Conservation (phyloP, 2,329 filamentous ascomycete genomes). For the Dactylellina sp. region DNA sequence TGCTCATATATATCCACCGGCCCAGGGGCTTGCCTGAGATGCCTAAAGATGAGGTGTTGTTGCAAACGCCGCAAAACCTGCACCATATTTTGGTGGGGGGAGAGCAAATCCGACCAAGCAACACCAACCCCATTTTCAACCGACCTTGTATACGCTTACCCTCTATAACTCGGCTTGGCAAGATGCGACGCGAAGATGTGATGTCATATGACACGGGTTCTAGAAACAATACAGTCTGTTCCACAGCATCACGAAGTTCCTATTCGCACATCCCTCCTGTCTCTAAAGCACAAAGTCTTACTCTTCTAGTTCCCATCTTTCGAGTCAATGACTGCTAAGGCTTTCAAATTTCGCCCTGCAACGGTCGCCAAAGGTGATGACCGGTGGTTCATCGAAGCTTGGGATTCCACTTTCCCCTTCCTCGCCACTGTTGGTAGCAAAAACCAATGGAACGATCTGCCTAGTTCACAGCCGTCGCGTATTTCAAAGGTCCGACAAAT, state of each 20-base stretch:
- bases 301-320: too few species aligned
- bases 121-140: conserved; percentile 15
- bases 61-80: background rate
- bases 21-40: conserved; percentile 12
- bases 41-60: background rate
- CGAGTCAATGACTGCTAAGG: too few species aligned
- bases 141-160: background rate
- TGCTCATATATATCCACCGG: conserved; percentile 3
- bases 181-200: conserved; percentile 5
- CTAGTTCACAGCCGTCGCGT: conserved; percentile 15
- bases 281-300: too few species aligned
- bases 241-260: too few species aligned
- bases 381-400: conserved; percentile 35
- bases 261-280: too few species aligned
- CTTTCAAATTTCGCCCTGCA: conserved; percentile 32
- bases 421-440: conserved; percentile 25
- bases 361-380: conserved; percentile 27
- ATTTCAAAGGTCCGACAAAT: conserved; percentile 16
- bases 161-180: too few species aligned
- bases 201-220: too few species aligned
- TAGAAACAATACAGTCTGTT: too few species aligned
- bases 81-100: conserved; percentile 29
- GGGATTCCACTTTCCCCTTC: conserved; percentile 38
- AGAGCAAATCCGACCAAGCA: conserved; percentile 39
- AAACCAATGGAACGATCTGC: conserved; percentile 28